Base-by-base conservation (phyloP, 2,329 filamentous ascomycete genomes). In the Xylariomycetidae sp. region DNA sequence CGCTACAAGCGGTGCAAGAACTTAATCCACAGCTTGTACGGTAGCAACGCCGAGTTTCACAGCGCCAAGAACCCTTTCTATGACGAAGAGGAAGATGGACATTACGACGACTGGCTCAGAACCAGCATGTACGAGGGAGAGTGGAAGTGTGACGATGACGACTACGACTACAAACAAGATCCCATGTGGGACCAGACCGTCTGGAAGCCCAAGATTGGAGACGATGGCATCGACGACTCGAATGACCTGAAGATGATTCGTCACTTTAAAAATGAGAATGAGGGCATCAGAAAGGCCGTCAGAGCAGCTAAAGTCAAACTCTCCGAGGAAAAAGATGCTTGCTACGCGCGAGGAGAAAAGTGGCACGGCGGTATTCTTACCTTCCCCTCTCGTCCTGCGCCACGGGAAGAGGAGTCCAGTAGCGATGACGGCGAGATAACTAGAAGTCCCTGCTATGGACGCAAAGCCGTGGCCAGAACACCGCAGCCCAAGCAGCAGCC, bases 211-310 rank as follows among this genome's bases (percentile, higher is more conserved):
- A 32, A 38, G 24, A 34, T 42, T 20, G 36, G 34, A 7, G 34
- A 42, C 13, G 10, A 16, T 6, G 39, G 39, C 15, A 38, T 39
- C 10, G 31, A 40, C 10, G 27, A 38, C 24, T 19, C 37, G 28
- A 14, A 18, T 1, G 35, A 38, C 5, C 28, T 39, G 10, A 16
- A 35, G 16, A 28, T 32, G 10, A 22, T 41, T 4, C 17, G n/a
- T n/a, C n/a, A n/a, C n/a, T n/a, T n/a, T n/a, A n/a, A n/a, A n/a
- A n/a, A n/a, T n/a, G n/a, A n/a, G n/a, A n/a, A n/a, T n/a, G n/a
- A n/a, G n/a, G n/a, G n/a, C n/a, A n/a, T n/a, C n/a, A n/a, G n/a
- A n/a, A n/a, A n/a, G n/a, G n/a, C n/a, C n/a, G n/a, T n/a, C n/a
- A n/a, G n/a, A n/a, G n/a, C n/a, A n/a, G n/a, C n/a, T n/a, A n/a